Percentiles rank a stretch among this genome's conserved stretches.
These are phyloP conservation scores for Aureoboletus auriporus DNA, from an alignment of 768 basidiomycete genomes.

Conservation along the genomic window DNA sequence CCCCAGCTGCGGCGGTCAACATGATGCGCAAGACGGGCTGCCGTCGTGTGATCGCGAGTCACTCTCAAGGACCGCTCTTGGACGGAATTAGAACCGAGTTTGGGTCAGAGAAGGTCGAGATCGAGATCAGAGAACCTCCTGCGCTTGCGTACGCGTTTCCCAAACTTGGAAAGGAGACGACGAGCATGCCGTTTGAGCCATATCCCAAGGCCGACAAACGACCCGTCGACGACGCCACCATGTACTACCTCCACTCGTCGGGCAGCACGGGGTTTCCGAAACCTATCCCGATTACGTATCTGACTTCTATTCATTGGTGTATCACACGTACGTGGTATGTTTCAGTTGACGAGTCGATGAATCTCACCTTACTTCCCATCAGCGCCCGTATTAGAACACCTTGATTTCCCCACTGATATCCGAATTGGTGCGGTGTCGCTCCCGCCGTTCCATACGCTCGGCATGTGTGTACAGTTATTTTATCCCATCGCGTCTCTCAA, in stretches of 20 bases:
- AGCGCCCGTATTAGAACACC: conserved; percentile 7
- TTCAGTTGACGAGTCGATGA: background rate
- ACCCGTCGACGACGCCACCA: conserved; percentile 16
- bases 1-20: conserved; percentile 28
- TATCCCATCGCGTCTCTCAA: conserved; percentile 11
- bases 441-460: conserved; percentile 18
- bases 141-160: conserved; percentile 10
- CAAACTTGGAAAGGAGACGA: background rate
- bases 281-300: conserved; percentile 34
- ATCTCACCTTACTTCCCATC: background rate
- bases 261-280: conserved; percentile 47
- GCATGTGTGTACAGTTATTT: no score
- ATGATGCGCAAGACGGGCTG: conserved; percentile 36
- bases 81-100: conserved; percentile 25
- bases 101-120: no score
- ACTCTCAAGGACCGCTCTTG: conserved; percentile 29
- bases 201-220: conserved; percentile 4
- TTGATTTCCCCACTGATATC: no score
- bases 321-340: conserved; percentile 27
- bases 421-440: conserved; percentile 9
- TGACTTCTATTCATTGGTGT: conserved; percentile 29
- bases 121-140: conserved; percentile 15
- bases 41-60: conserved; percentile 34
- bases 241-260: conserved; percentile 43
- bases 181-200: background rate